Evolutionary conservation across 2,329 filamentous ascomycete genomes (phyloP), one percentile per base, ranked within the genome.

Genomic region (Claviceps spartinae): DNA sequence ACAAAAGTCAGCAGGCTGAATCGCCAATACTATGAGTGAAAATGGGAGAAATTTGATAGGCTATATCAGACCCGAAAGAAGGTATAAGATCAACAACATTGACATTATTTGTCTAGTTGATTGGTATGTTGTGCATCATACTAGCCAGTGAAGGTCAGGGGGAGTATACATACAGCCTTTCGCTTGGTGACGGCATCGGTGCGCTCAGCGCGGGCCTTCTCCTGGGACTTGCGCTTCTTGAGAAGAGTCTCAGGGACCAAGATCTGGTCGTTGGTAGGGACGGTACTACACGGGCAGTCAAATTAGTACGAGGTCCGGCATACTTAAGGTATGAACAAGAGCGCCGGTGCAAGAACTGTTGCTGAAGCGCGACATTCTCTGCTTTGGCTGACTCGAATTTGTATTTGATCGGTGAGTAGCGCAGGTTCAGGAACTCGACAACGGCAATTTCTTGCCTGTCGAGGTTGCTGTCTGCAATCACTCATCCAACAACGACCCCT

Each of bases 141-240:
- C 70, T 71, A 34, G 71, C 66, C 65, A 40, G 58, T 47, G 50
- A 51, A 52, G 59, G 54, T 56, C 55, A 47, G 26, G 55, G 48
- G 42, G 55, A n/a, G 55, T 75, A 77, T 58, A 82, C 88, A 72
- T 72, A 97, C 93, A 79, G 88, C 81, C 79, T 93, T 93, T 75
- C 83, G 86, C 81, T 95, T 86, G 75, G 89, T 81, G 61, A 82
- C 72, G 67, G 87, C 86, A 61, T 86, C 80, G 63, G 79, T 74
- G 71, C 84, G 85, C 76, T 91, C 87, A 73, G 93, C 90, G 73
- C 90, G 87, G 72, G 90, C 89, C 84, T 96, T 95, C 84, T 98
- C 93, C 79, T 96, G 91, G 74, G 83, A 88, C 89, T 98, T 98
- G 80, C 93, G 88, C 88, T 98, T 98, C 87, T 98, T 98, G 74